Evolutionary conservation across 169 alveolate genomes (phyloP).

Genomic region (Cryptosporidium sp.): DNA sequence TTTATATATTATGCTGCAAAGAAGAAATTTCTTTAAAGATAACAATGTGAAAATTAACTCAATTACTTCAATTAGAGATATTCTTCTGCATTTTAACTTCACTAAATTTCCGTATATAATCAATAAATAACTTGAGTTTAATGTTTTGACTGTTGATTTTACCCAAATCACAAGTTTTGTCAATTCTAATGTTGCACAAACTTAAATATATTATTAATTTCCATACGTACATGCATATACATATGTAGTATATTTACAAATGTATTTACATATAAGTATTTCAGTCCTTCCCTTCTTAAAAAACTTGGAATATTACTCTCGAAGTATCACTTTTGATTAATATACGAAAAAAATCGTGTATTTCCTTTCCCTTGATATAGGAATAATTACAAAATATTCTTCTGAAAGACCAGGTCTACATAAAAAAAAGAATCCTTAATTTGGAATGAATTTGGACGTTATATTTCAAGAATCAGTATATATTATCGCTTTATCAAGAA

Average conservation of each 20-base stretch:
- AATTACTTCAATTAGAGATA: not conserved
- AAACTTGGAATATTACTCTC: not conserved
- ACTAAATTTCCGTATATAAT: not conserved
- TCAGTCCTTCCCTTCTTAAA: not conserved
- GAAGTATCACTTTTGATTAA: no score
- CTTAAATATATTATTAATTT: not conserved
- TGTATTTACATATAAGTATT: not conserved
- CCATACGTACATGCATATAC: not conserved
- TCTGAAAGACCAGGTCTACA: not conserved
- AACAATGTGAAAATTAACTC: not conserved
- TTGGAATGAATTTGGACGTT: not conserved
- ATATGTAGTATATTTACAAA: not conserved
- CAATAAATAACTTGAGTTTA: not conserved
- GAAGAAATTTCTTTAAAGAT: not conserved
- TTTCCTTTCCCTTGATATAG: not conserved
- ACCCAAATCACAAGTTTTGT: not conserved
- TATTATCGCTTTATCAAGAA: not conserved
- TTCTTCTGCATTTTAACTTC: conserved; percentile 52
- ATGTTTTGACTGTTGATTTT: not conserved
- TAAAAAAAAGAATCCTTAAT: not conserved
- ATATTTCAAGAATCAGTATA: not conserved
- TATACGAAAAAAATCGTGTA: not conserved
- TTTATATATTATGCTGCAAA: not conserved
- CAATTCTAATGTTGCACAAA: not conserved
- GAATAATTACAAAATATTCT: not conserved